Base-by-base conservation (phyloP, 345 rosid species). In the Sisymbrium irio region DNA sequence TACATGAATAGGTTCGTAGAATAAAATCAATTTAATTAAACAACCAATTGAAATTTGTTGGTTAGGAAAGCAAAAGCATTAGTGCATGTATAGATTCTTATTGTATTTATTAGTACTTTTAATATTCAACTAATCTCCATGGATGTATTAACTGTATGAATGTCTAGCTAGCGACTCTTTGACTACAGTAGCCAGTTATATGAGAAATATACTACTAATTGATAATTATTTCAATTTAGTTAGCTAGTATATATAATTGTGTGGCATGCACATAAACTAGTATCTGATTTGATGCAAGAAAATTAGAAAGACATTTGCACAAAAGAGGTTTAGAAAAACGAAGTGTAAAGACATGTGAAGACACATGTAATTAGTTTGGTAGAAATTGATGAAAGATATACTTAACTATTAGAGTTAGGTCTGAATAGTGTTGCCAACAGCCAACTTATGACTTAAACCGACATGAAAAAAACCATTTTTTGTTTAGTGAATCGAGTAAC, bases 381-480 rank as follows among this genome's bases (percentile, higher is more conserved):
- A 32, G 50, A 44, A 8, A 66, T 20, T 47, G 63, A 50, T 61
- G 69, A 61, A 73, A 60, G 47, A 76, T 69, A 76, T 68, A 32
- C 75, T 76, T 70, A 76, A 75, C 69, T 67, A 59, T 68, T 75
- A 35, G 46, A 32, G 27, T 76, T 74, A 66, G 77, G 77, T 74
- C 59, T 36, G 22, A 56, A 64, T 56, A 57, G 77, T 37, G 11
- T 65, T 56, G 25, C 25, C 25, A 57, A 55, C 66, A 45, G 25
- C 25, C 25, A 57, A 55, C 66, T 46, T 35, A 56, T 46, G 47
- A 42, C 49, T 63, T 42, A 22, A 64, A 73, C 55, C 71, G 44
- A 64, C 65, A 64, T 44, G 56, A 22, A 22, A 22, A 22, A 41
- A 14, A 9, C 35, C 17, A 20, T 19, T 7, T 17, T 58, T n/a